Evolutionary conservation across 257 asterid genomes (phyloP).

Genomic region (Fraxinus pennsylvanica): DNA sequence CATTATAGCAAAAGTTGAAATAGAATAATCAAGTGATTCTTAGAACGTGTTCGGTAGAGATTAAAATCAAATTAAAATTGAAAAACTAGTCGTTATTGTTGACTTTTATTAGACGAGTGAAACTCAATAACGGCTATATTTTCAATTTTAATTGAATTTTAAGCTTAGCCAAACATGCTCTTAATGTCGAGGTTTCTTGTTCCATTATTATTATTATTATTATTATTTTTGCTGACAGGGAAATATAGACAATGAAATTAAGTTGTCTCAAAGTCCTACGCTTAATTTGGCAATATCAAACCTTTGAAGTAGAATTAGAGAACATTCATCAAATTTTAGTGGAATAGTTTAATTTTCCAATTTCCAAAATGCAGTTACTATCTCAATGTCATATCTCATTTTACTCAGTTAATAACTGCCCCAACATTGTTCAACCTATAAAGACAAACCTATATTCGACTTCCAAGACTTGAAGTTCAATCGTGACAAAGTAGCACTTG

Average conservation of each 20-base stretch:
- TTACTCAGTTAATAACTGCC: neutral
- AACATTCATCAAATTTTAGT: neutral
- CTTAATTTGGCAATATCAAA: constrained; percentile 16
- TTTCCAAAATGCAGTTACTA: neutral
- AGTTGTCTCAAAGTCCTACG: neutral
- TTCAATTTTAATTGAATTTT: too few species aligned
- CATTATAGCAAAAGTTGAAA: neutral
- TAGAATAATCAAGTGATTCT: neutral
- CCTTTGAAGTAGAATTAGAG: neutral
- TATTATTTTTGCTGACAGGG: neutral
- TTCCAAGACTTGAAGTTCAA: neutral
- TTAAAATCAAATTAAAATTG: too few species aligned
- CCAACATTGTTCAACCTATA: neutral
- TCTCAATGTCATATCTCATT: neutral
- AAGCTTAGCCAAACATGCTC: too few species aligned
- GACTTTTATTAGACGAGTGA: too few species aligned
- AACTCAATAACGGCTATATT: too few species aligned
- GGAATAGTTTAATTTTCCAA: neutral
- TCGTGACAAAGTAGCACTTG: neutral
- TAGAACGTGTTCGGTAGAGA: too few species aligned
- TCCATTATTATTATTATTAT: neutral
- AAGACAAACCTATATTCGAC: neutral
- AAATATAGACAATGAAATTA: neutral
- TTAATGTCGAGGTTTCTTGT: constrained; percentile 4
- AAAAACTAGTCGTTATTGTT: too few species aligned